Conservation (phyloP, 495 filamentous ascomycete species). For the Halenospora varia region DNA sequence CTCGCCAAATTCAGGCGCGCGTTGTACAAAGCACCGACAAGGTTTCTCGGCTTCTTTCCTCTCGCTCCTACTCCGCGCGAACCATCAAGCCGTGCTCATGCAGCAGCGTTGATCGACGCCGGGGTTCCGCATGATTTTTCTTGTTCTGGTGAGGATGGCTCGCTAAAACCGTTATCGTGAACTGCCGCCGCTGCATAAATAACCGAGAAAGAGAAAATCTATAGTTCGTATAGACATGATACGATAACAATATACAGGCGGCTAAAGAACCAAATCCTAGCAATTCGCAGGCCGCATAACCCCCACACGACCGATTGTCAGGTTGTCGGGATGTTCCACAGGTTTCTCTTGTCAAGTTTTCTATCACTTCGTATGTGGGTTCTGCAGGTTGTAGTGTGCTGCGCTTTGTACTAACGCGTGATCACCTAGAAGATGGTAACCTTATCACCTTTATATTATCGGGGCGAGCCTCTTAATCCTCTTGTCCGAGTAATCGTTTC, state of each 20-base stretch:
- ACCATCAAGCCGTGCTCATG: no score
- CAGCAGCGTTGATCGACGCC: no score
- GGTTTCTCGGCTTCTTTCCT: no score
- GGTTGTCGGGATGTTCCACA: background rate
- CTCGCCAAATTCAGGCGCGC: no score
- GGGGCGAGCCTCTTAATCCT: constrained; percentile 11
- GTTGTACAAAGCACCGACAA: no score
- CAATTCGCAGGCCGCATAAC: background rate
- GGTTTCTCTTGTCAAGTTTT: background rate
- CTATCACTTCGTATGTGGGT: background rate
- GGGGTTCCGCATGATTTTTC: no score
- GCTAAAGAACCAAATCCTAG: background rate
- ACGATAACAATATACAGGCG: background rate
- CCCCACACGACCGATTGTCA: background rate
- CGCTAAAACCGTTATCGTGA: no score
- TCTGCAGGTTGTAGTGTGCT: background rate
- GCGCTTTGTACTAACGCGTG: background rate
- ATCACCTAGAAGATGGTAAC: background rate
- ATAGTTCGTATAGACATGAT: no score
- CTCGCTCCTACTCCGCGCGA: no score
- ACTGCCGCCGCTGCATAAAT: no score
- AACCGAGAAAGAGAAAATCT: no score
- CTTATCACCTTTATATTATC: background rate
- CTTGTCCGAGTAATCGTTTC: constrained; percentile 15
- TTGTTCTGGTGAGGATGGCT: no score